Percentiles rank a stretch among this genome's conserved stretches.
Evolutionary conservation across 208 protist genomes (phyloP).

Genomic region (Crithidia bombi): DNA sequence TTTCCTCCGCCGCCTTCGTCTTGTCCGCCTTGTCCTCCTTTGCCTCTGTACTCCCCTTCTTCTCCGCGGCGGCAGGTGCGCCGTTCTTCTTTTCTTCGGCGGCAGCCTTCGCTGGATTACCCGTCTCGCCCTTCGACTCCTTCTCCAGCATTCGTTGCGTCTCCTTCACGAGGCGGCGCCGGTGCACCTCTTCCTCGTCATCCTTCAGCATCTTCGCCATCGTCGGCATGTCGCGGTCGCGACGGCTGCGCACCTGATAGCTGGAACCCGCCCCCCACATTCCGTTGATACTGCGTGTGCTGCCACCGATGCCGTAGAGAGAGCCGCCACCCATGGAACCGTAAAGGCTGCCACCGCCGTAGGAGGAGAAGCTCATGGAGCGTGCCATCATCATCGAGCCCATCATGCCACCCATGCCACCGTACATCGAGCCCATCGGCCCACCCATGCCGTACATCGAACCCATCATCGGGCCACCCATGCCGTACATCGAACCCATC

Average conservation of each 20-base stretch:
- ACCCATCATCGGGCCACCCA: constrained; percentile 16
- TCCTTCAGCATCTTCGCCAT: constrained; percentile 28
- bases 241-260: constrained; percentile 25
- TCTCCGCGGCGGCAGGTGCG: background rate
- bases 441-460: constrained; percentile 29
- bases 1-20: constrained; percentile 1
- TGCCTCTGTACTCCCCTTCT: background rate
- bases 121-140: background rate
- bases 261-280: constrained; percentile 40
- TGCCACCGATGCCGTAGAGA: constrained; percentile 11
- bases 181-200: constrained; percentile 9
- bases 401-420: constrained; percentile 35
- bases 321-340: constrained; percentile 28
- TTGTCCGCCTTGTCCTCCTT: constrained; percentile 14
- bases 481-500: constrained; percentile 40
- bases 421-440: constrained; percentile 47
- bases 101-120: background rate
- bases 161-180: constrained; percentile 7
- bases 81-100: constrained; percentile 7
- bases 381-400: constrained; percentile 36
- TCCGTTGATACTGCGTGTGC: constrained; percentile 31
- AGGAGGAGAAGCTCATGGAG: constrained; percentile 33
- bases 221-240: constrained; percentile 18
- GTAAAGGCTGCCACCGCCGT: constrained; percentile 40
- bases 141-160: constrained; percentile 17